Base-by-base conservation (phyloP, 345 rosid genomes). In the Populus pruinosa region DNA sequence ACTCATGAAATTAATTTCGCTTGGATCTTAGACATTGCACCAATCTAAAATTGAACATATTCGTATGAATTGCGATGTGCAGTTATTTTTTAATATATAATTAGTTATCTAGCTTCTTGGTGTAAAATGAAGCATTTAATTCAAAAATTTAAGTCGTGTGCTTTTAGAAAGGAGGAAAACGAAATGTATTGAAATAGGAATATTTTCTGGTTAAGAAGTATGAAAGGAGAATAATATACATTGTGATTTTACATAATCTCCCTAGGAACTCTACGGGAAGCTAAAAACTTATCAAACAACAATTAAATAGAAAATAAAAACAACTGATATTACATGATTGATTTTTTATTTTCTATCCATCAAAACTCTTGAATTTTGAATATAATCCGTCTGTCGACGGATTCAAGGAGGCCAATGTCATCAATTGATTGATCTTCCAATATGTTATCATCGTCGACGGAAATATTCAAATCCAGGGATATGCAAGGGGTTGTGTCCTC, bases 401-500 rank as follows among this genome's bases (percentile, higher is more conserved):
- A 88, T 82, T 93, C 94, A 68, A 91, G 87, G 63, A 93, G 83
- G 38, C 94, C 93, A 86, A 90, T 85, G 27, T 90, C 91, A 69
- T 85, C 92, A 71, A 86, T 84, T 2, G 88, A 84, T 50, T 85
- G 80, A 72, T 84, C 89, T 33, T 78, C 86, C 1, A 41, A 41
- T 41, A 71, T 62, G 74, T 69, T 79, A 29, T 87, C 87, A 76
- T 88, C 90, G 4, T 83, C 89, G 77, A 91, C 71, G 72, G 90
- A 88, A 17, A 93, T 91, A 79, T 93, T 93, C 75, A 93, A 87
- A 87, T 93, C 98, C 72, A 93, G 81, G 6, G 92, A 81, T 38
- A 84, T 75, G n/a, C 87, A 82, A 78, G 86, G 82, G 69, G 78
- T 83, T 62, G 77, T 79, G 59, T 81, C 84, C 65, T 81, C 84